Evolutionary conservation across 805 yeast genomes (phyloP), one percentile per base, ranked within the genome.

Genomic region (Ogataea minuta): DNA sequence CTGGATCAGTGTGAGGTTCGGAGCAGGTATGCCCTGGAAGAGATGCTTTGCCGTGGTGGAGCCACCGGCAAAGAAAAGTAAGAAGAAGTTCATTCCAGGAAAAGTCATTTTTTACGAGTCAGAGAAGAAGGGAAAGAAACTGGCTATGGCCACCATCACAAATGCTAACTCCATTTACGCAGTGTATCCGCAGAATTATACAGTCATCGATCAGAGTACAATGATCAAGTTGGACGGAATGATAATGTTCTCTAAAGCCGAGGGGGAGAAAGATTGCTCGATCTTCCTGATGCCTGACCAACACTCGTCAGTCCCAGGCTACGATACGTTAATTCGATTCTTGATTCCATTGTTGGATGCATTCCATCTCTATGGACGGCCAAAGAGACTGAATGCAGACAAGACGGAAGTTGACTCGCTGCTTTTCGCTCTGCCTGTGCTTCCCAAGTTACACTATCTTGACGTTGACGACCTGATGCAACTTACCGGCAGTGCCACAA

Each of bases 21-120:
- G 99, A 13, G 77, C 93, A 8, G 99, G 99, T 16, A 87, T 88
- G 95, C 96, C 97, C 1, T 93, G 97, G 97, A 85, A 82, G 57
- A 74, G 95, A 43, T 91, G 96, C 57, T 93, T 77, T 67, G 91
- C 95, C 3, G 96, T 90, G 9, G 76, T 91, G 41, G 85, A 84
- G 50, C 90, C 90, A 49, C 67, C 89, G 52, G 48, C 67, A 26
- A 56, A 72, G 53, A 79, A 61, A 48, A 64, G 61, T 46, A 68
- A 54, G 68, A 59, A 75, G 64, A 60, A 63, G 53, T 48, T 72
- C 61, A 50, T 69, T 45, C 69, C 75, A 10, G 96, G 96, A 21
- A 72, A 79, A 50, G 77, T 88, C 16, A 68, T 77, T n/a, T 84
- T 93, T 50, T 93, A 76, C 63, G 95, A 88, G 60, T 81, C 74